Base-by-base conservation (phyloP, 805 yeast genomes). In the Zygosaccharomyces rouxii region DNA sequence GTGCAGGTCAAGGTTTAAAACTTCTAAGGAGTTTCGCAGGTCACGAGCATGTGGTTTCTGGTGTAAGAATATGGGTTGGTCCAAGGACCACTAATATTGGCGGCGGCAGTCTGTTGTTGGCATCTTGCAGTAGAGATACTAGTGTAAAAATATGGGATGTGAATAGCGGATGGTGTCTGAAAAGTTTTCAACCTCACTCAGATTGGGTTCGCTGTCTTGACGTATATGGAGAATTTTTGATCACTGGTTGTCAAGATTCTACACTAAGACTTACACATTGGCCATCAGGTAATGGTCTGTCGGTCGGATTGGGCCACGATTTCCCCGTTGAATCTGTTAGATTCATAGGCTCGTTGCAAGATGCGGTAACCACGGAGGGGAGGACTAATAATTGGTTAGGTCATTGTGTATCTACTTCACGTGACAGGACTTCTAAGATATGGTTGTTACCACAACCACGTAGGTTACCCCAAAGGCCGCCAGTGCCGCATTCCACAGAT, bases 161-260 rank as follows among this genome's bases (percentile, higher is more conserved):
- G 5, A 66, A 71, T 2, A 74, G 80, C 3, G 96, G 96, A 0
- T 81, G 79, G 73, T 79, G 89, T 51, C 55, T 79, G 14, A 75
- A 76, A 51, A 79, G 86, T 0, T 79, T 89, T 48, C 73, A 77
- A 13, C 92, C 90, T 1, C 97, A 90, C 66, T 77, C 86, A 7
- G 96, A 89, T 55, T 90, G 97, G 97, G 89, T 89, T 3, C 71
- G 96, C 49, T 72, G 79, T 9, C 54, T 89, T 2, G 88, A 82
- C 52, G 60, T 73, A 1, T 64, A 70, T 3, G 84, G 83, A 2
- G 83, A 80, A 40, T 85, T 76, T 53, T 50, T 87, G 3, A 51
- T 88, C 18, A 81, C 90, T 1, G 85, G 89, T 31, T 86, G 95
- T 3, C 84, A 84, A 57, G 97, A 89, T 64, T 87, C 84, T 49